Evolutionary conservation across 441 rosid species (phyloP), one percentile per base, ranked within the genome.

Genomic region (Mallotus repandus): DNA sequence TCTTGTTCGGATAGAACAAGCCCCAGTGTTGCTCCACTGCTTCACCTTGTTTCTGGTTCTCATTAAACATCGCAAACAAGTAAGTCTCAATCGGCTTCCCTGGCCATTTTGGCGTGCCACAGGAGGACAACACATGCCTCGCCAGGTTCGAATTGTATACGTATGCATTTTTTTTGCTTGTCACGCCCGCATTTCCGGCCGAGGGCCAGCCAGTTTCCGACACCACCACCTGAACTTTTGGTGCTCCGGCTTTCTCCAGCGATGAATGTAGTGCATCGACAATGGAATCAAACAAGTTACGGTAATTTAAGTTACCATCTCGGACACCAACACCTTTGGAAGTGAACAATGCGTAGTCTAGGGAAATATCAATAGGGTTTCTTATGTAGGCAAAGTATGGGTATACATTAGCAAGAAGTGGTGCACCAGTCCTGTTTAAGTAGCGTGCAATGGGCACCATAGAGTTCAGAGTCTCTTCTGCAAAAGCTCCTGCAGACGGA

Each of bases 321-420:
- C 65, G 66, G 59, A 85, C 91, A 9, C 77, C 74, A n/a, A 81
- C 78, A 55, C 76, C 84, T 25, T 57, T 32, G 74, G 79, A 83
- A 16, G 88, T 83, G 49, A 89, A 86, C 54, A 89, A 58, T 14
- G 92, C 92, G 77, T 86, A 88, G 78, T 91, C 73, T 16, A 84
- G 66, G 3, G 82, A 78, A 0, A 81, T 12, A 46, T 54, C n/a
- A 59, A 64, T 72, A 6, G 87, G 84, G 16, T 76, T 45, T 5
- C 52, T 9, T 18, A 69, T 7, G 79, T 79, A 83, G 5, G 91
- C 90, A 35, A 91, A 89, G 77, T 77, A 89, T n/a, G 94, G 91
- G 79, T 88, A 91, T 10, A 88, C 89, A 81, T 89, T 91, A 4
- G 87, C 88, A 86, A 86, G 79, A 50, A 91, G 85, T 8, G 94